These are phyloP conservation scores for Nicotiana rustica DNA, from an alignment of 305 asterid species.

Conservation along the genomic window DNA sequence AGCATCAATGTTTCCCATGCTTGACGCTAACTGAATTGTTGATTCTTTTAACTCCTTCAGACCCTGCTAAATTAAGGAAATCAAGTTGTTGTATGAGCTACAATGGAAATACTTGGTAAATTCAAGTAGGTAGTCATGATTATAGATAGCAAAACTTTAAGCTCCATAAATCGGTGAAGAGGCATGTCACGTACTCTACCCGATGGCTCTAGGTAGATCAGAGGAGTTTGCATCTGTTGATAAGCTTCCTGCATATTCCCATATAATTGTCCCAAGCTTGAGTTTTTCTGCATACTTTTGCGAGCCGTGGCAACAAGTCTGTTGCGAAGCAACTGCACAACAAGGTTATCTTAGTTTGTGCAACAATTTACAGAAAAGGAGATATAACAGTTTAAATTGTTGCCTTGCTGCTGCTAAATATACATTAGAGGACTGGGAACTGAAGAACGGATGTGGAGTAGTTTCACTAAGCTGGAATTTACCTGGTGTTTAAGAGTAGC, in stretches of 20 bases:
- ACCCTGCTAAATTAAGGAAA: slow-evolving; percentile 52
- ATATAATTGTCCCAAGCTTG: slow-evolving; percentile 81
- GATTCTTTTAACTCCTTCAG: slow-evolving; percentile 89
- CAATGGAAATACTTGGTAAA: neutral
- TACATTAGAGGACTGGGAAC: too few relatives aligned
- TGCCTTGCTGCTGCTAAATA: neutral
- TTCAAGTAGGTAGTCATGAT: neutral
- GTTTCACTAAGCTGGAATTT: slow-evolving; percentile 5
- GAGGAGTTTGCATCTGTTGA: slow-evolving; percentile 90
- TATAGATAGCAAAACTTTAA: neutral
- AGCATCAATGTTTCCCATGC: slow-evolving; percentile 81
- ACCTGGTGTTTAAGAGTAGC: slow-evolving; percentile 99
- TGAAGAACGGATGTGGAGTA: neutral
- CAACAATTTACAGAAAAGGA: neutral
- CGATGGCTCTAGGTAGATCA: slow-evolving; percentile 73
- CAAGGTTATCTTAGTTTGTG: neutral
- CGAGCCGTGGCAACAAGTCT: slow-evolving; percentile 77
- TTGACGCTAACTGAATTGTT: slow-evolving; percentile 75
- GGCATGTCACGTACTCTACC: slow-evolving; percentile 50
- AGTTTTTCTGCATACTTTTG: slow-evolving; percentile 67
- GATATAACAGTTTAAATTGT: neutral
- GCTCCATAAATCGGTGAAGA: neutral
- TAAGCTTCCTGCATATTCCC: slow-evolving; percentile 95
- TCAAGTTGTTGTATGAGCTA: neutral
- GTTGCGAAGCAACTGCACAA: slow-evolving; percentile 74